These are phyloP conservation scores for Tricholomella constricta DNA, from an alignment of 768 basidiomycete species.

Conservation along the genomic window DNA sequence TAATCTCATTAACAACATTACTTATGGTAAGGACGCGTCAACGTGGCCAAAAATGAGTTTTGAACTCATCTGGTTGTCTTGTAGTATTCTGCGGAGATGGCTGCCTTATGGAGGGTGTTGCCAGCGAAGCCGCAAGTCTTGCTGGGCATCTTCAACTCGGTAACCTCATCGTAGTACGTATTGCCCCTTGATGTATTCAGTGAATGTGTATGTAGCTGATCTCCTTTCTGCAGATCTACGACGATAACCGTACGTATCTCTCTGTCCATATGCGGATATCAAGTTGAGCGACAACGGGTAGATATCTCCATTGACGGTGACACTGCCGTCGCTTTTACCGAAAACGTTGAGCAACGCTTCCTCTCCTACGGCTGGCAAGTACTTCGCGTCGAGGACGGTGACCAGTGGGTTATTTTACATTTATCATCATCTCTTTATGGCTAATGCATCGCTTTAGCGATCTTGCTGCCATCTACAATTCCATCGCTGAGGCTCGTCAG, in stretches of 20 bases:
- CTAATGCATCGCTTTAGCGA: conserved; percentile 50
- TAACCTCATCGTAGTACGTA: conserved; percentile 85
- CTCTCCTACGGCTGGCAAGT: conserved; percentile 94
- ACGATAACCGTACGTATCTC: conserved; percentile 81
- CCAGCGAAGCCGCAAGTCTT: conserved; percentile 89
- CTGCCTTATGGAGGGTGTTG: conserved; percentile 96
- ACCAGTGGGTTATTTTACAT: conserved; percentile 49
- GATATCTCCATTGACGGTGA: conserved; percentile 97
- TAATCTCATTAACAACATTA: conserved; percentile 82
- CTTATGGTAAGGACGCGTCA: conserved; percentile 60
- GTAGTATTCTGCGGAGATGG: conserved; percentile 92
- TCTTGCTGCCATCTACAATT: conserved; percentile 71
- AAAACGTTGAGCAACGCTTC: conserved; percentile 89
- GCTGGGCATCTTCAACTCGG: conserved; percentile 94
- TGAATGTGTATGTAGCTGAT: conserved; percentile 9
- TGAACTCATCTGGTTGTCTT: conserved; percentile 9
- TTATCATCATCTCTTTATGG: not conserved
- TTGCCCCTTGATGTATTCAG: not conserved
- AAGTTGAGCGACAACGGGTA: conserved; percentile 28
- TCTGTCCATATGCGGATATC: conserved; percentile 1
- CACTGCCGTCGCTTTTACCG: conserved; percentile 91
- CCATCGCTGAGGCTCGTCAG: conserved; percentile 75
- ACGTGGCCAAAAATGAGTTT: conserved; percentile 1
- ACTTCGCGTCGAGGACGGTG: conserved; percentile 78
- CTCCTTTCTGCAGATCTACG: conserved; percentile 67